Evolutionary conservation across 2,329 filamentous ascomycete genomes (phyloP).

Genomic region (Dactylonectria macrodidyma): DNA sequence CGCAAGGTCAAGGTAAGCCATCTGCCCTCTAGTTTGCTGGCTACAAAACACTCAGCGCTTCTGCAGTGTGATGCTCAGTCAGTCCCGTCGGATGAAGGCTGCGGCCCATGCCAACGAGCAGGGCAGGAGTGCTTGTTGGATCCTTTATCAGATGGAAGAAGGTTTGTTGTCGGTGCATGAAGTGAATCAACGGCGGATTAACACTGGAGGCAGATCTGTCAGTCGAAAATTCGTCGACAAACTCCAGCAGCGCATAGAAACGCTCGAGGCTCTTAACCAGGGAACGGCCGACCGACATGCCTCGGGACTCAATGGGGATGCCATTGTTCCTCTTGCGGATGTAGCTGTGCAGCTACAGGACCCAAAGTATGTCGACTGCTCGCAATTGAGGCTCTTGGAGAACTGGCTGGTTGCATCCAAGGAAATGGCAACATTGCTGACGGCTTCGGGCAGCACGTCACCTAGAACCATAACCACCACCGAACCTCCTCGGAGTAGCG

Average conservation of each 20-base stretch:
- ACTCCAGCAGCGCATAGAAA: slow-evolving; percentile 33
- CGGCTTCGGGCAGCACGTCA: not conserved
- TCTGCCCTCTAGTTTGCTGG: not conserved
- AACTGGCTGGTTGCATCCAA: not conserved
- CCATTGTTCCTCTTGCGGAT: not conserved
- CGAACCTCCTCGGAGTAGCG: not conserved
- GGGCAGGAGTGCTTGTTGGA: slow-evolving; percentile 31
- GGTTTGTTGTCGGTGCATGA: not conserved
- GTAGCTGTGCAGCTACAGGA: not conserved
- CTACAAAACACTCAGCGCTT: not conserved
- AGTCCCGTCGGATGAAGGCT: slow-evolving; percentile 21
- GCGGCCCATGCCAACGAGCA: slow-evolving; percentile 28
- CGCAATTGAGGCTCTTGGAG: not conserved
- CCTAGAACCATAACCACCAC: not conserved
- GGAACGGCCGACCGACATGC: not conserved
- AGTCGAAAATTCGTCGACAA: slow-evolving; percentile 30
- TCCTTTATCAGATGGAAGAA: slow-evolving; percentile 32
- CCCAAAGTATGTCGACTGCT: slow-evolving; percentile 2
- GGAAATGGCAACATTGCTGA: not conserved
- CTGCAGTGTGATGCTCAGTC: slow-evolving; percentile 27
- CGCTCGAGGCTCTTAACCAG: slow-evolving; percentile 27
- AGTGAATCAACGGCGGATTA: not conserved
- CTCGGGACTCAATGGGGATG: slow-evolving; percentile 7
- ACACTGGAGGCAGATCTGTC: slow-evolving; percentile 13
- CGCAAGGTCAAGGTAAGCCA: slow-evolving; percentile 31